Conservation (phyloP, 1,284 basidiomycete genomes). For the Pascua guehoae region DNA sequence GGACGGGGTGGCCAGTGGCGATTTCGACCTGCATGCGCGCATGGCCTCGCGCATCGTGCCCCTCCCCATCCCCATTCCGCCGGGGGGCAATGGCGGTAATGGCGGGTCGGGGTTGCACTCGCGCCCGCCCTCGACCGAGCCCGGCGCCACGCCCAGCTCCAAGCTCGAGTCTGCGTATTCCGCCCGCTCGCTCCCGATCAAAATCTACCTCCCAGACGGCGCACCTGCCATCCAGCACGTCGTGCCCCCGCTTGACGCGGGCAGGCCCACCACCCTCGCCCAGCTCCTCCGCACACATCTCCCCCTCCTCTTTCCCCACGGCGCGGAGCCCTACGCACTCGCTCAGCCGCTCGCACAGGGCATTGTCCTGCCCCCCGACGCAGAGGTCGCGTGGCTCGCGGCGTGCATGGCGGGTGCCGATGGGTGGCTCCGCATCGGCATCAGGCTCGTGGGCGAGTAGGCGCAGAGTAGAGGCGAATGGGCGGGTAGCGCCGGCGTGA, state of each 20-base stretch:
- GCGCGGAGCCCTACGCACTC: slow-evolving; percentile 31
- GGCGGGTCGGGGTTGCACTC: slow-evolving; percentile 47
- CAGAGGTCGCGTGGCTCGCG: slow-evolving; percentile 89
- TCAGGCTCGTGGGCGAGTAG: slow-evolving; percentile 55
- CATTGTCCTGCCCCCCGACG: slow-evolving; percentile 74
- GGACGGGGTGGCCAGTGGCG: slow-evolving; percentile 89
- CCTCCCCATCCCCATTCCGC: slow-evolving; percentile 56
- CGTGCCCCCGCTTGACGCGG: slow-evolving; percentile 62
- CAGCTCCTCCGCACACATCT: slow-evolving; percentile 47
- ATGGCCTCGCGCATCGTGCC: slow-evolving; percentile 76
- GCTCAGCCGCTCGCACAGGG: slow-evolving; percentile 74
- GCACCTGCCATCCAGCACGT: slow-evolving; percentile 87
- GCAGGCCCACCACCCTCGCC: slow-evolving; percentile 51
- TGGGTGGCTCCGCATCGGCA: slow-evolving; percentile 86
- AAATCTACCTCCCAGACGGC: slow-evolving; percentile 79
- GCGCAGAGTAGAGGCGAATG: neutral
- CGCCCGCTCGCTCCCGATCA: slow-evolving; percentile 78
- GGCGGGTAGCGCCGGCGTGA: too few species aligned
- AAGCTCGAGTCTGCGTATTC: slow-evolving; percentile 61
- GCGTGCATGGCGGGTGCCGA: slow-evolving; percentile 86
- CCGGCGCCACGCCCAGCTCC: slow-evolving; percentile 54
- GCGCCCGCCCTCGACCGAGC: slow-evolving; percentile 67
- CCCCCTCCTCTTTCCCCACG: slow-evolving; percentile 51
- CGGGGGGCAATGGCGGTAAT: neutral
- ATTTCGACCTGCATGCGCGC: slow-evolving; percentile 90